A percentile compares a stretch with the other conserved stretches of the same genome.
phyloP scores from a whole-genome alignment of 495 filamentous ascomycete genomes.

The Hypoxylon rickii region DNA sequence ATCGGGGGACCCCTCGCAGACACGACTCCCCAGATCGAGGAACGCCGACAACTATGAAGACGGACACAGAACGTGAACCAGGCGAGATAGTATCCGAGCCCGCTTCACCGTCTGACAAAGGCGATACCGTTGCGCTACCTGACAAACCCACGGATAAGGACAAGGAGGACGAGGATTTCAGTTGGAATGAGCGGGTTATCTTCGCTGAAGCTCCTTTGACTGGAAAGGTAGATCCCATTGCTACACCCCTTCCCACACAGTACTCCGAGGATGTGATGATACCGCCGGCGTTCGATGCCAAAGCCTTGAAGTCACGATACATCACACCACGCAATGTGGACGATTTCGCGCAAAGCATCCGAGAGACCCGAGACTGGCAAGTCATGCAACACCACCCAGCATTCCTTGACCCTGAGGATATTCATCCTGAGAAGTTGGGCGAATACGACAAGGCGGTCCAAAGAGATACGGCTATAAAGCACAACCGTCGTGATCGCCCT shows the following conservation, averaged over 20 bases:
- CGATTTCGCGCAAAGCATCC: slow-evolving; percentile 49
- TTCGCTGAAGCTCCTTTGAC: slow-evolving; percentile 38
- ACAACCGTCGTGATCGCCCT: slow-evolving; percentile 17
- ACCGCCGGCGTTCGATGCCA: slow-evolving; percentile 49
- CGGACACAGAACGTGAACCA: slow-evolving; percentile 28
- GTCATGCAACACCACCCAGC: slow-evolving; percentile 51
- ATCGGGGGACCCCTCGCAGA: slow-evolving; percentile 4
- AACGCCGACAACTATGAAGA: slow-evolving; percentile 11
- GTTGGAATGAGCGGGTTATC: slow-evolving; percentile 46
- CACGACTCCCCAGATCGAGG: slow-evolving; percentile 3
- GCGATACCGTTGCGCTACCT: slow-evolving; percentile 1
- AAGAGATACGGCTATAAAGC: slow-evolving; percentile 7
- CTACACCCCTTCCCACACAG: slow-evolving; percentile 44
- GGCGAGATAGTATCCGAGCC: slow-evolving; percentile 34
- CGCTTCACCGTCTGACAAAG: slow-evolving; percentile 17
- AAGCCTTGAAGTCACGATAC: slow-evolving; percentile 52
- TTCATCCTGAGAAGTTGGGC: slow-evolving; percentile 25
- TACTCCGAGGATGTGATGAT: slow-evolving; percentile 52
- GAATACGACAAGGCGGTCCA: slow-evolving; percentile 28
- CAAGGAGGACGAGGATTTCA: slow-evolving; percentile 42
- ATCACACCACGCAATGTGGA: slow-evolving; percentile 51
- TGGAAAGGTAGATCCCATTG: slow-evolving; percentile 49
- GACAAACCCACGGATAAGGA: slow-evolving; percentile 31
- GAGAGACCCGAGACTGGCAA: slow-evolving; percentile 49
- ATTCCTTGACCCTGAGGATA: slow-evolving; percentile 40